phyloP scores from a whole-genome alignment of 139 green algal species.

The Chlamydomonas schloesseri region DNA sequence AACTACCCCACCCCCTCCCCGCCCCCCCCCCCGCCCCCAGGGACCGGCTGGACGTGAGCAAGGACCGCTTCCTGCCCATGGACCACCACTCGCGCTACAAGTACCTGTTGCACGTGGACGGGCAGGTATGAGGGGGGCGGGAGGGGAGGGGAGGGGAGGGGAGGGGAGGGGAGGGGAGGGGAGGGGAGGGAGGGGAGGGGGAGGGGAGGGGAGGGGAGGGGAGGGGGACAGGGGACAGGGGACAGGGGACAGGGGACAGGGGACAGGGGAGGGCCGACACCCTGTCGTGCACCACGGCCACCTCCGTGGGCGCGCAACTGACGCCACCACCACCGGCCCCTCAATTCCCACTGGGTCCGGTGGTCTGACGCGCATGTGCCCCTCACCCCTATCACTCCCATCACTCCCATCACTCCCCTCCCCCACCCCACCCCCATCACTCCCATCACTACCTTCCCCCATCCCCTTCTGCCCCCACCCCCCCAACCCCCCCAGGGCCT shows the following conservation, averaged over 20 bases:
- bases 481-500: background rate
- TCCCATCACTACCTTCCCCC: background rate
- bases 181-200: background rate
- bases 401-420: background rate
- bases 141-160: background rate
- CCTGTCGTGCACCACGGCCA: no score
- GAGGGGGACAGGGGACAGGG: background rate
- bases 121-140: conserved; percentile 11
- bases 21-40: no score
- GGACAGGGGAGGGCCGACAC: no score
- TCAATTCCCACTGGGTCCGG: no score
- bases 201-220: background rate
- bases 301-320: no score
- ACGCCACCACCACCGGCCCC: no score
- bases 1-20: no score
- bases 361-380: no score
- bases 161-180: background rate
- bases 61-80: conserved; percentile 27
- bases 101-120: conserved; percentile 56
- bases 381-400: no score
- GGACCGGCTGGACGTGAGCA: conserved; percentile 16
- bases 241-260: no score
- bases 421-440: no score
- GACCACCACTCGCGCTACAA: conserved; percentile 6
- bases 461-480: background rate